These are phyloP conservation scores for Aciculosporium take DNA, from an alignment of 2,329 filamentous ascomycete species.

Conservation along the genomic window DNA sequence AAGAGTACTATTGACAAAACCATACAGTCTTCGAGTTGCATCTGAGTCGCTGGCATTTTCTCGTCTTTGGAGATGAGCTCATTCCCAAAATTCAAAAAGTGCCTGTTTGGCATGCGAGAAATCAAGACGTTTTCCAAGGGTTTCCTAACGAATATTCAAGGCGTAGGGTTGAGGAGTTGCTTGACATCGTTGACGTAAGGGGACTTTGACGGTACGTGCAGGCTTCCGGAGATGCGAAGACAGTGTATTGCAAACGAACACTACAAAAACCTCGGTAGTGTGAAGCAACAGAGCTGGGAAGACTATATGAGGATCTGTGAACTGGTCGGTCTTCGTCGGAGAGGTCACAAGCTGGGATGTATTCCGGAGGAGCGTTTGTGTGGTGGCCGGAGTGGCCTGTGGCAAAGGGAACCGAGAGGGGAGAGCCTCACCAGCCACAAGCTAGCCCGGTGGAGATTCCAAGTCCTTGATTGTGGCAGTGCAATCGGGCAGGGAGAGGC, in stretches of 20 bases:
- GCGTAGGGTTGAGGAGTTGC: conserved; percentile 16
- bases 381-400: background rate
- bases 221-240: background rate
- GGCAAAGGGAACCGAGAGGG: background rate
- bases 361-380: background rate
- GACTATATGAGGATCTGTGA: background rate
- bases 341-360: background rate
- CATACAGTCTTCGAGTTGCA: conserved; percentile 82
- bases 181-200: conserved; percentile 16
- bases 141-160: conserved; percentile 17
- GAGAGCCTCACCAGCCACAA: conserved; percentile 1
- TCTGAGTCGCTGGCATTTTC: conserved; percentile 63
- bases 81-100: background rate
- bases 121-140: conserved; percentile 14
- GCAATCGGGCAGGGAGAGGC: background rate
- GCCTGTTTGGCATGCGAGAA: background rate
- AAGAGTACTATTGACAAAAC: conserved; percentile 6
- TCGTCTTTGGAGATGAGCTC: conserved; percentile 15
- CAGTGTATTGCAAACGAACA: background rate
- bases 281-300: background rate
- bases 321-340: background rate
- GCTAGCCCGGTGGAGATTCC: background rate
- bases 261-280: background rate
- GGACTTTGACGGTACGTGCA: background rate
- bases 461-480: conserved; percentile 4